Conservation (phyloP, 192 early-diverging fungal genomes). For the Polychytrium aggregatum region DNA sequence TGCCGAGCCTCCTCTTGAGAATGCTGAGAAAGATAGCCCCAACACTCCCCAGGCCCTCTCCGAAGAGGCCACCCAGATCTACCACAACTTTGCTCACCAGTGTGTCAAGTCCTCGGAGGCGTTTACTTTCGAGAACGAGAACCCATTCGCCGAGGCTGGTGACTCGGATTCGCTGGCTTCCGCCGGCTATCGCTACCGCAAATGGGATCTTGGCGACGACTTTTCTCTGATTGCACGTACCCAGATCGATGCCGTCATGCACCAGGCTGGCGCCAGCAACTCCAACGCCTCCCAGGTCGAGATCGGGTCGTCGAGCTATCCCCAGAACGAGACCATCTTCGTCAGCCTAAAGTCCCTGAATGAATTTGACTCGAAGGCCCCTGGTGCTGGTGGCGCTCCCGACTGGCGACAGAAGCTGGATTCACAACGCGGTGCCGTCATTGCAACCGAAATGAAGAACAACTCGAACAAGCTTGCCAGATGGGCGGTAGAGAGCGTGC, state of each 20-base stretch:
- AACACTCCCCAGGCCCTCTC: slow-evolving; percentile 81
- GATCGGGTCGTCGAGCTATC: slow-evolving; percentile 19
- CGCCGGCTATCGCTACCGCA: slow-evolving; percentile 82
- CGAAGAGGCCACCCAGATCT: slow-evolving; percentile 76
- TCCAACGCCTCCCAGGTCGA: slow-evolving; percentile 24
- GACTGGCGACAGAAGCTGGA: slow-evolving; percentile 94
- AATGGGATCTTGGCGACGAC: slow-evolving; percentile 66
- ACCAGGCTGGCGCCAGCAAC: slow-evolving; percentile 12
- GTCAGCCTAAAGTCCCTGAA: slow-evolving; percentile 76
- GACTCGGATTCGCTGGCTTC: slow-evolving; percentile 36
- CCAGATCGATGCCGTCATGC: slow-evolving; percentile 70
- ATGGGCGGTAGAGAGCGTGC: slow-evolving; percentile 88
- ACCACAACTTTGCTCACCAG: slow-evolving; percentile 75
- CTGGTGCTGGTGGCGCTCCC: slow-evolving; percentile 74
- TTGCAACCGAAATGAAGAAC: slow-evolving; percentile 96
- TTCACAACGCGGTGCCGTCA: slow-evolving; percentile 86
- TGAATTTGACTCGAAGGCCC: slow-evolving; percentile 81
- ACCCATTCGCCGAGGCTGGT: slow-evolving; percentile 58
- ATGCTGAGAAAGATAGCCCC: slow-evolving; percentile 73
- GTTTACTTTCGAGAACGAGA: slow-evolving; percentile 50
- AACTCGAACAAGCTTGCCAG: slow-evolving; percentile 88
- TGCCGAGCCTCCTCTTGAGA: slow-evolving; percentile 76
- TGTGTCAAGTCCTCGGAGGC: slow-evolving; percentile 39
- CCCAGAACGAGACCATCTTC: slow-evolving; percentile 27
- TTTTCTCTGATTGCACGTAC: slow-evolving; percentile 76